phyloP scores from a whole-genome alignment of 495 filamentous ascomycete species.

The Penicillium argentinense region DNA sequence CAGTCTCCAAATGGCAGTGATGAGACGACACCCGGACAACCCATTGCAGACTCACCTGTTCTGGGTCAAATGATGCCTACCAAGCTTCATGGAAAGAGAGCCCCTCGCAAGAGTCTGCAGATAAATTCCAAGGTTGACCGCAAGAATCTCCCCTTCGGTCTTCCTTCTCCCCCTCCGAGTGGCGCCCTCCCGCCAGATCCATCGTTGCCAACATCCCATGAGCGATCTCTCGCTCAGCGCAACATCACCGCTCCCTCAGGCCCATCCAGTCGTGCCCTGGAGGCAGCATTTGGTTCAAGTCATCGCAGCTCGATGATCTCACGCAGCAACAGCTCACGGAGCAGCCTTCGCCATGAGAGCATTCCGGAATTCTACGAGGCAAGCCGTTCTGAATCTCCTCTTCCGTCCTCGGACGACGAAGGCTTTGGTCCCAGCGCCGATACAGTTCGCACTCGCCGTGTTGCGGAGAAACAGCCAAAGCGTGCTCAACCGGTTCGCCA shows the following conservation, averaged over 20 bases:
- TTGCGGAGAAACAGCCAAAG: conserved; percentile 5
- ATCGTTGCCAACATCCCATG: conserved; percentile 12
- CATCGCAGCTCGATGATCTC: conserved; percentile 21
- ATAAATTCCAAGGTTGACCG: conserved; percentile 18
- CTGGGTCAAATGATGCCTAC: conserved; percentile 12
- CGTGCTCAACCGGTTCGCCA: conserved; percentile 8
- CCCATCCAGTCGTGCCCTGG: conserved; percentile 4
- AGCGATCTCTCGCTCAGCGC: conserved; percentile 11
- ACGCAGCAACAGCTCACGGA: conserved; percentile 32
- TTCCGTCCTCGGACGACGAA: conserved; percentile 48
- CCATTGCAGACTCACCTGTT: conserved; percentile 27
- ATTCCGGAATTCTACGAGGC: conserved; percentile 22
- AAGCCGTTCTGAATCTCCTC: conserved; percentile 29
- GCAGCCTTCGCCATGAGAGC: conserved; percentile 26
- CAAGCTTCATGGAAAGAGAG: conserved; percentile 12
- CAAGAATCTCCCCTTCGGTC: conserved; percentile 28
- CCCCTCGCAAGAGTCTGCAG: conserved; percentile 9
- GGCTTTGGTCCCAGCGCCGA: conserved; percentile 20
- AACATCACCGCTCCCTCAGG: conserved; percentile 19
- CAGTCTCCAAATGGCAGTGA: conserved; percentile 5
- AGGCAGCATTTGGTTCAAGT: conserved; percentile 5
- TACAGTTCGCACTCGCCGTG: conserved; percentile 7
- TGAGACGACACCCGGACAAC: conserved; percentile 1
- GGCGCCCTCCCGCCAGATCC: conserved; percentile 29
- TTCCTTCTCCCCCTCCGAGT: conserved; percentile 34